Evolutionary conservation across 192 early-diverging fungal species (phyloP).

Genomic region (Bifiguratus adelaidae): DNA sequence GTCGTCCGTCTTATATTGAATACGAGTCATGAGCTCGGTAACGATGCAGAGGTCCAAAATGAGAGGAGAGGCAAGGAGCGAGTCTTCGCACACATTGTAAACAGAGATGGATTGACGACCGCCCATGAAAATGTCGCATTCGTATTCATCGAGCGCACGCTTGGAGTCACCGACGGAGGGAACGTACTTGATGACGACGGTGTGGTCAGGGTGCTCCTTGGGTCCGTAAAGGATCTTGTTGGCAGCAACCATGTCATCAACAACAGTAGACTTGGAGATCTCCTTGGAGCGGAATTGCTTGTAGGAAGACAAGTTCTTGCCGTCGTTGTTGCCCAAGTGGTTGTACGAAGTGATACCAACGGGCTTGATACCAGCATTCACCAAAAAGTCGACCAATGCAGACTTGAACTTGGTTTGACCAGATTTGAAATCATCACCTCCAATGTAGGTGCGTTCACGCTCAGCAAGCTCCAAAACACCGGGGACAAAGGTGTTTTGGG

Average conservation of each 20-base stretch:
- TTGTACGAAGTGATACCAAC: constrained; percentile 94
- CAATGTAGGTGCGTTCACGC: constrained; percentile 82
- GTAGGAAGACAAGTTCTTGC: constrained; percentile 93
- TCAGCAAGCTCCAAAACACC: constrained; percentile 86
- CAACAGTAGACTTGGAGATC: constrained; percentile 97
- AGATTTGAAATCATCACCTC: constrained; percentile 99
- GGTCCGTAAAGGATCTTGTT: constrained; percentile 88
- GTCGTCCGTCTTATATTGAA: constrained; percentile 73
- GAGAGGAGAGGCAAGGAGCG: constrained; percentile 91
- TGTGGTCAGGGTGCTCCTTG: constrained; percentile 52
- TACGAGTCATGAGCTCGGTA: constrained; percentile 96
- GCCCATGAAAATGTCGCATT: constrained; percentile 98
- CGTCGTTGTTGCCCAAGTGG: constrained; percentile 99
- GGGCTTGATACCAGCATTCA: constrained; percentile 98
- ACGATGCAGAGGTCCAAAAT: constrained; percentile 95
- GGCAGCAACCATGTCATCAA: constrained; percentile 98
- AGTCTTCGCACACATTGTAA: constrained; percentile 99
- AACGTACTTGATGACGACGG: constrained; percentile 97
- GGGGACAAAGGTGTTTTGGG: constrained; percentile 99
- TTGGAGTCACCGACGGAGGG: constrained; percentile 95
- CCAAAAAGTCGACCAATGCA: constrained; percentile 96
- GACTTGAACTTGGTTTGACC: constrained; percentile 99
- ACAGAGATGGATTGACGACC: constrained; percentile 94
- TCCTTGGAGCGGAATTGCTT: constrained; percentile 99
- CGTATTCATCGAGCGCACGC: constrained; percentile 97